phyloP scores from a whole-genome alignment of 257 asterid genomes.

The Ligustrum vulgare region DNA sequence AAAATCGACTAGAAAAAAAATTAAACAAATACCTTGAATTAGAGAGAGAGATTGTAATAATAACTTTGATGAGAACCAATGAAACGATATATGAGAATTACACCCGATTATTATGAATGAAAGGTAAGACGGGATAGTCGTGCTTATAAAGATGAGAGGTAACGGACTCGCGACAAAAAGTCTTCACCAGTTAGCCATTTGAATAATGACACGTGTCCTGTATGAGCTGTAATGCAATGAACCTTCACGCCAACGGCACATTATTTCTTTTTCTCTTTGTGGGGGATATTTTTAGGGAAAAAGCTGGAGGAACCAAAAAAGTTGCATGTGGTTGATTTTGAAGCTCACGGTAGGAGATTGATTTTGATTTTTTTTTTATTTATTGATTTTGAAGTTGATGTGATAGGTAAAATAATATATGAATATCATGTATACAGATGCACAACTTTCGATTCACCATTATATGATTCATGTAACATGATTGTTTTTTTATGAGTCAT shows the following conservation, averaged over 20 bases:
- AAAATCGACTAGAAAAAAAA: neutral
- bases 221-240: neutral
- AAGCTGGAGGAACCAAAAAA: too few relatives aligned
- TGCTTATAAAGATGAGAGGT: neutral
- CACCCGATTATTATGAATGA: neutral
- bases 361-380: too few relatives aligned
- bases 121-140: neutral
- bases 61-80: neutral
- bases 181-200: neutral
- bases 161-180: neutral
- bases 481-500: too few relatives aligned
- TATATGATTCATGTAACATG: too few relatives aligned
- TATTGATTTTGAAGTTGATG: too few relatives aligned
- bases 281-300: too few relatives aligned
- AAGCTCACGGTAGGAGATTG: too few relatives aligned
- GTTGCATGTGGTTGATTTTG: too few relatives aligned
- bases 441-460: too few relatives aligned
- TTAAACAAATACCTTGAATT: neutral
- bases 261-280: too few relatives aligned
- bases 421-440: too few relatives aligned
- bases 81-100: neutral
- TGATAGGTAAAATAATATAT: too few relatives aligned
- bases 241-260: neutral
- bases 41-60: neutral
- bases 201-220: neutral